Conservation (phyloP, 1,284 basidiomycete genomes). For the Wallemia ichthyophaga region DNA sequence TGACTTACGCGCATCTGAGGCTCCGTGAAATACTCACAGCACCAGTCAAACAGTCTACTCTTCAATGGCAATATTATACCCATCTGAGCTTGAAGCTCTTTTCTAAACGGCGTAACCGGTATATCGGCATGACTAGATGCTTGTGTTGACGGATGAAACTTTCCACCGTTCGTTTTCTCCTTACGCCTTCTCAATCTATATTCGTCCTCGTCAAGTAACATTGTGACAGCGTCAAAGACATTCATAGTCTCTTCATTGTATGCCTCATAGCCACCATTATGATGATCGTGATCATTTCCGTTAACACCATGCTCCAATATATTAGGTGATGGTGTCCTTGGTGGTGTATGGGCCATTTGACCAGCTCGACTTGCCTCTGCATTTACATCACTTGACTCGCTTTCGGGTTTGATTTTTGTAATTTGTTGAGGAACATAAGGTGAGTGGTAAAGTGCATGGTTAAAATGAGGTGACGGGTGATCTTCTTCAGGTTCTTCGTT, state of each 20-base stretch:
- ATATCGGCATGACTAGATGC: not conserved
- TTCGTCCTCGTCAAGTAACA: conserved; percentile 2
- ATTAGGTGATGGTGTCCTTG: not conserved
- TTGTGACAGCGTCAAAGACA: not conserved
- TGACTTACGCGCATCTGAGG: conserved; percentile 72
- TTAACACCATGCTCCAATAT: not conserved
- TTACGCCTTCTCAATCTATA: conserved; percentile 1
- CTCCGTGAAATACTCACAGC: conserved; percentile 87
- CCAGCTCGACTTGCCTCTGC: not conserved
- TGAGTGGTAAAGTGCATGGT: not conserved
- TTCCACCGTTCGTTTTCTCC: not conserved
- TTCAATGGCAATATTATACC: conserved; percentile 44
- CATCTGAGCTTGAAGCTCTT: conserved; percentile 5
- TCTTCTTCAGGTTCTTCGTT: not conserved
- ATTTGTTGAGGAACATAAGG: not conserved
- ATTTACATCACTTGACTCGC: not conserved
- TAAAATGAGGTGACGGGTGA: not conserved
- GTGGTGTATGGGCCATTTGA: not conserved
- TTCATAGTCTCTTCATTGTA: not conserved
- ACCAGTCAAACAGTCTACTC: conserved; percentile 83
- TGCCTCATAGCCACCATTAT: not conserved
- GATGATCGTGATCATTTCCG: not conserved
- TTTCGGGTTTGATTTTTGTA: not conserved
- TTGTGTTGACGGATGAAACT: not conserved
- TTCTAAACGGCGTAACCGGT: not conserved